A percentile compares a stretch with the other conserved stretches of the same genome.
phyloP scores from a whole-genome alignment of 768 basidiomycete genomes.

The Phanerodontia chrysosporium region DNA sequence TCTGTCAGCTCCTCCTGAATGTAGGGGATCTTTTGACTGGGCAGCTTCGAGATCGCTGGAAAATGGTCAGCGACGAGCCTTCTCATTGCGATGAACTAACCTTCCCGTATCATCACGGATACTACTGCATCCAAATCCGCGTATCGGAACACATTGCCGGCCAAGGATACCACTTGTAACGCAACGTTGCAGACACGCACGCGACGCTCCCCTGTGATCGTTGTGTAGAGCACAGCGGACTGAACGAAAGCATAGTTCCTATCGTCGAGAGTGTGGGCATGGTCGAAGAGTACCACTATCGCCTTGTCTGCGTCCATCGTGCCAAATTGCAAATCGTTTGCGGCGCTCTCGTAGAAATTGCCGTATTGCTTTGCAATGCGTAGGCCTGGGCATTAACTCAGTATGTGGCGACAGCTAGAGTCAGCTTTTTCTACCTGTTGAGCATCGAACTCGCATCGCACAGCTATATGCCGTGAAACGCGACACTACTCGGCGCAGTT shows the following conservation, averaged over 20 bases:
- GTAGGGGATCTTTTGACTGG: conserved; percentile 55
- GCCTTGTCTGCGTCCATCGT: conserved; percentile 79
- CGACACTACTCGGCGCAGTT: conserved; percentile 63
- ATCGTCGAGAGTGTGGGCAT: conserved; percentile 64
- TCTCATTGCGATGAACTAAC: conserved; percentile 34
- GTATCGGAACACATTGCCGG: conserved; percentile 87
- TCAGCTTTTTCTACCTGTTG: conserved; percentile 53
- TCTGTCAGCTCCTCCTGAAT: conserved; percentile 86
- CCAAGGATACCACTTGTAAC: conserved; percentile 72
- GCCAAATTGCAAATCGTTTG: conserved; percentile 76
- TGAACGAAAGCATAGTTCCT: conserved; percentile 78
- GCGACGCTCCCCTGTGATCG: conserved; percentile 66
- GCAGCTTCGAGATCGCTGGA: conserved; percentile 66
- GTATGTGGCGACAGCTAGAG: background rate
- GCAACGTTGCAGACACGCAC: conserved; percentile 88
- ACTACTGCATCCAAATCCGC: conserved; percentile 88
- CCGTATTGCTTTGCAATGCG: conserved; percentile 64
- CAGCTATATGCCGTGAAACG: conserved; percentile 79
- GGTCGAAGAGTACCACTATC: conserved; percentile 69
- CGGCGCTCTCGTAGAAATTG: conserved; percentile 61
- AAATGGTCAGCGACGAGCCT: background rate
- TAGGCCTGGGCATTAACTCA: conserved; percentile 42
- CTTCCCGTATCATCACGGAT: conserved; percentile 69
- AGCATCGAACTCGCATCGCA: conserved; percentile 77
- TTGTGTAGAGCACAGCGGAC: conserved; percentile 85